Base-by-base conservation (phyloP, 2,329 filamentous ascomycete genomes). In the Colletotrichum sansevieriae region DNA sequence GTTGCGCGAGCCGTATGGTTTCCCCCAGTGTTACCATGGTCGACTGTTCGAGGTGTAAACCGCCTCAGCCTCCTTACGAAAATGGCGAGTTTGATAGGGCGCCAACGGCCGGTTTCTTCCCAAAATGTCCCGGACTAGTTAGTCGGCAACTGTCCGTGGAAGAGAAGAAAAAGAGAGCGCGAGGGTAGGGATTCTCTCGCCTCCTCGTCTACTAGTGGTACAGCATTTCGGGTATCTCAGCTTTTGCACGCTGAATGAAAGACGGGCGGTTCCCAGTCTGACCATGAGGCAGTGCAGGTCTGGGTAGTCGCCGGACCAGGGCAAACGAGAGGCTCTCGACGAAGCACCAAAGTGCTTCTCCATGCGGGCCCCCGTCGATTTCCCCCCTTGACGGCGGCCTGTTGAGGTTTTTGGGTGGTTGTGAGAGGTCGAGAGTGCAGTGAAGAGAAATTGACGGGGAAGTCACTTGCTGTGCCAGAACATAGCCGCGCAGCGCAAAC, bases 251-350 rank as follows among this genome's bases (percentile, higher is more conserved):
- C 37, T 60, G 29, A 29, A 29, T 29, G 29, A 15, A 25, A 15
- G 11, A 65, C 64, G 61, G 65, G 65, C 62, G 55, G 56, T 49
- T 44, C 41, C n/a, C 20, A 39, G 62, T 65, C 55, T 68, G 47
- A 55, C 55, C 43, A 11, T 61, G 76, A 77, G 74, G 77, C 77
- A 75, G 73, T 75, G 74, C 72, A 61, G 70, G 76, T 76, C 64
- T 74, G 74, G 71, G 68, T 68, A 64, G 68, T 70, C 52, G 57
- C 66, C 63, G 72, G 54, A 61, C 68, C 64, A 25, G 65, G 56
- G 52, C 22, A 70, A 76, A 78, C 51, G 75, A 79, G 77, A 78
- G 77, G 77, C 70, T 74, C 63, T 76, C 63, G 71, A 49, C 71
- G 73, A 75, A 72, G 75, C 76, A 75, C 76, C 72, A 74, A 73